These are phyloP conservation scores for Myriosclerotinia scirpicola DNA, from an alignment of 2,329 filamentous ascomycete species.

Conservation along the genomic window DNA sequence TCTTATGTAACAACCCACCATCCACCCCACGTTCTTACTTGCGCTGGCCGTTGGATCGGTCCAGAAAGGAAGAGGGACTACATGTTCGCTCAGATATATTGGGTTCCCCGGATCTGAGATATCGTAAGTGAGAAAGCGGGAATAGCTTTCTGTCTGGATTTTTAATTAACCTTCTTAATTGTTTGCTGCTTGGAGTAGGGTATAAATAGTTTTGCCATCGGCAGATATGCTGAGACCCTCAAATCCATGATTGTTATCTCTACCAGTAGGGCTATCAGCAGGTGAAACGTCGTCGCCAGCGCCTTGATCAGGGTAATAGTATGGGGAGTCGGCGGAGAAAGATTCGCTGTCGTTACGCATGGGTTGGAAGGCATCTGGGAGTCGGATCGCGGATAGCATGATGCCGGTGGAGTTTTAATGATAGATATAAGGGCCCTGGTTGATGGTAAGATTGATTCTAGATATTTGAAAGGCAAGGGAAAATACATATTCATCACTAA, in stretches of 20 bases:
- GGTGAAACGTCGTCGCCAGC: slow-evolving; percentile 51
- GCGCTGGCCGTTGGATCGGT: slow-evolving; percentile 46
- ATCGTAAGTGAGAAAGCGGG: slow-evolving; percentile 64
- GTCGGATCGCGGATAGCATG: slow-evolving; percentile 63
- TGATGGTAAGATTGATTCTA: neutral
- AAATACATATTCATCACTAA: slow-evolving; percentile 57
- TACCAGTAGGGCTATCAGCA: slow-evolving; percentile 58
- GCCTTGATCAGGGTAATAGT: slow-evolving; percentile 51
- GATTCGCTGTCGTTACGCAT: slow-evolving; percentile 59
- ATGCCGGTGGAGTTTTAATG: slow-evolving; percentile 58
- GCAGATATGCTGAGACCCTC: slow-evolving; percentile 65
- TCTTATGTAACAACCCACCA: slow-evolving; percentile 64
- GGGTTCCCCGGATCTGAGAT: slow-evolving; percentile 48
- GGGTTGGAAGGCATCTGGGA: slow-evolving; percentile 63
- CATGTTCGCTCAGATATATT: slow-evolving; percentile 59
- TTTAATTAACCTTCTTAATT: slow-evolving; percentile 61
- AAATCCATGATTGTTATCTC: slow-evolving; percentile 74
- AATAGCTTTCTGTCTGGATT: slow-evolving; percentile 55
- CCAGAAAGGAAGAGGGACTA: slow-evolving; percentile 64
- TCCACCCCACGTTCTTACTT: slow-evolving; percentile 54
- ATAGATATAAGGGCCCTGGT: slow-evolving; percentile 63
- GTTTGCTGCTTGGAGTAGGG: slow-evolving; percentile 64
- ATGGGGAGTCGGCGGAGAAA: slow-evolving; percentile 65
- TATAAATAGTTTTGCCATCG: slow-evolving; percentile 63
- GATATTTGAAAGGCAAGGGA: neutral